Base-by-base conservation (phyloP, 495 filamentous ascomycete genomes). In the Penicillium atrosanguineum region DNA sequence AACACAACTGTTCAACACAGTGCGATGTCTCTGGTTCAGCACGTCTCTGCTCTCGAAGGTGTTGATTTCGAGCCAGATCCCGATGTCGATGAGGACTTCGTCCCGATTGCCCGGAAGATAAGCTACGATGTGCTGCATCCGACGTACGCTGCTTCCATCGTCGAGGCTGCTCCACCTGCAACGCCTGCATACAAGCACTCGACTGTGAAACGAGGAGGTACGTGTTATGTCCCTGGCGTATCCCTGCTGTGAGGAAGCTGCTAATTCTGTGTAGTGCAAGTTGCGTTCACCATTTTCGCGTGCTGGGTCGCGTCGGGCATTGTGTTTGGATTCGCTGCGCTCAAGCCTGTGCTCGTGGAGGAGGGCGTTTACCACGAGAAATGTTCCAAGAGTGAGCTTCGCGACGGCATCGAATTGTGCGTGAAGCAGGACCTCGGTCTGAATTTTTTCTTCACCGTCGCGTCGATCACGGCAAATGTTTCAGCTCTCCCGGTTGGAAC, bases 401-500 rank as follows among this genome's bases (percentile, higher is more conserved):
- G 70, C 11, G 60, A 74, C 5, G 64, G 67, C 5, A 61, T 77
- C 9, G 69, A 76, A n/a, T 74, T 86, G 7, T 90, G 87, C 64
- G 76, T 78, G 38, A 76, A 81, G 61, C 87, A 90, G 65, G 86
- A 90, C 60, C 69, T 90, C 43, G 79, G 80, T 20, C 73, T 89
- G 19, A 89, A 89, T 59, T 58, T 89, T 25, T 87, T 87, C 72
- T 89, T 89, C 75, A 96, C 91, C 28, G 79, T 89, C 34, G 91
- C 90, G n/a, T 91, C 90, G 14, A 91, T 95, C 16, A 86, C 81
- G 5, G 95, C 91, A 34, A 87, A 87, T 65, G 86, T 93, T 16
- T 86, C 83, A 16, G 91, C 91, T 8, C 75, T 95, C 3, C 90
- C 91, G 12, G 83, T 95, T 4, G 91, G 86, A 5, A 68, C 68